Evolutionary conservation across 202 grass and related monocot genomes (phyloP), one percentile per base, ranked within the genome.

Genomic region (Panicum hallii): DNA sequence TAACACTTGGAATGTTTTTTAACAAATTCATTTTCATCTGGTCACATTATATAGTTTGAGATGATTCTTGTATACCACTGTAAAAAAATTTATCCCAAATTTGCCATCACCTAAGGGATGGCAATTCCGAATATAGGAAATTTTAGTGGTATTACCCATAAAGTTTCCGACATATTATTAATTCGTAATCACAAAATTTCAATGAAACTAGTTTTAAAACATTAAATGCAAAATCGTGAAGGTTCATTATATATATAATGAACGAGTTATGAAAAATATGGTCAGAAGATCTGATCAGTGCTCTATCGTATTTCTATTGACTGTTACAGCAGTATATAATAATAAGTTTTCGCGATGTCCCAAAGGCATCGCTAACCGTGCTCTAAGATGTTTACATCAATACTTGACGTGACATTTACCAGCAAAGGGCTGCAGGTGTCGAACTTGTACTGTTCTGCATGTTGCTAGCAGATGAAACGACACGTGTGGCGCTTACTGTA

Each of bases 381-480:
- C 4, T 40, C 38, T 43, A 67, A 54, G 52, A 16, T 6, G 16
- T 17, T 48, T 13, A 11, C 47, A 49, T 15, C 13, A 14, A 15
- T 49, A 15, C 12, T 41, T 56, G 72, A 78, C 14, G 17, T 78
- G 75, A 63, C 75, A 47, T 78, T 19, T 63, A 26, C 50, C 50
- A 56, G 19, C 5, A 13, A 22, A 14, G 17, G 5, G 2, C 20
- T 7, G 19, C 67, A 28, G 28, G 43, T 71, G 68, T 14, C 3
- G 36, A 38, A 1, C 9, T 12, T 45, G 41, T 15, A 12, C 44
- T 48, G 68, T 49, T 49, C 7, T 19, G 46, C 26, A 1, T 5
- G 13, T 49, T 49, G 70, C 9, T 72, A 38, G 36, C 54, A 41
- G 74, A 43, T 5, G 9, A 20, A 34, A 62, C 8, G 56, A 30